Conservation (phyloP, 257 asterid genomes). For the Cynanchum wilfordii region DNA sequence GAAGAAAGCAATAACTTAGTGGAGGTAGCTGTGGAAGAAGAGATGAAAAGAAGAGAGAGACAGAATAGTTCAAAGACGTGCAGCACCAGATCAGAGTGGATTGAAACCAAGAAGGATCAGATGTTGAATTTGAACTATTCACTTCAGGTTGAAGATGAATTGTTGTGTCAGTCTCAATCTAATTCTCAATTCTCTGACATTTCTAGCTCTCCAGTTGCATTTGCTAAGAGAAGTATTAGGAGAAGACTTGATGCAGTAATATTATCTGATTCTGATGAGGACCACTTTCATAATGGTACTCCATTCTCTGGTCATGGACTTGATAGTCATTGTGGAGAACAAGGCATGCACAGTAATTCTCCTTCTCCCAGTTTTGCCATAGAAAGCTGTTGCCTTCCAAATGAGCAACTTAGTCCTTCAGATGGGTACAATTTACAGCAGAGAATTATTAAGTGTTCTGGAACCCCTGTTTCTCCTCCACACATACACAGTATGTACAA, state of each 20-base stretch:
- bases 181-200: constrained; percentile 40
- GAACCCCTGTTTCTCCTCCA: constrained; percentile 31
- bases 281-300: constrained; percentile 31
- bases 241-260: constrained; percentile 55
- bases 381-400: constrained; percentile 31
- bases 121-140: constrained; percentile 57
- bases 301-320: constrained; percentile 28
- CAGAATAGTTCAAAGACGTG: constrained; percentile 15
- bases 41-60: constrained; percentile 19
- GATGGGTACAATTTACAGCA: constrained; percentile 43
- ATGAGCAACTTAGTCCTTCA: constrained; percentile 25
- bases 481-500: constrained; percentile 29
- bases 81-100: constrained; percentile 30
- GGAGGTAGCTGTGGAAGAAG: constrained; percentile 32
- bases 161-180: constrained; percentile 34
- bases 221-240: constrained; percentile 33
- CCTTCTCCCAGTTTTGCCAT: constrained; percentile 28
- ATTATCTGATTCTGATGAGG: constrained; percentile 86
- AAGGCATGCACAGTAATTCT: constrained; percentile 26
- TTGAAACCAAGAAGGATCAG: constrained; percentile 56
- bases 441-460: constrained; percentile 25
- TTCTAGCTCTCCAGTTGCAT: constrained; percentile 59
- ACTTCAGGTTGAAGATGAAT: constrained; percentile 39
- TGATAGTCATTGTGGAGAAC: constrained; percentile 29
- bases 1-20: constrained; percentile 36